A percentile compares a stretch with the other conserved stretches of the same genome.
These are phyloP conservation scores for Kwoniella bestiolae DNA, from an alignment of 768 basidiomycete species.

Conservation along the genomic window DNA sequence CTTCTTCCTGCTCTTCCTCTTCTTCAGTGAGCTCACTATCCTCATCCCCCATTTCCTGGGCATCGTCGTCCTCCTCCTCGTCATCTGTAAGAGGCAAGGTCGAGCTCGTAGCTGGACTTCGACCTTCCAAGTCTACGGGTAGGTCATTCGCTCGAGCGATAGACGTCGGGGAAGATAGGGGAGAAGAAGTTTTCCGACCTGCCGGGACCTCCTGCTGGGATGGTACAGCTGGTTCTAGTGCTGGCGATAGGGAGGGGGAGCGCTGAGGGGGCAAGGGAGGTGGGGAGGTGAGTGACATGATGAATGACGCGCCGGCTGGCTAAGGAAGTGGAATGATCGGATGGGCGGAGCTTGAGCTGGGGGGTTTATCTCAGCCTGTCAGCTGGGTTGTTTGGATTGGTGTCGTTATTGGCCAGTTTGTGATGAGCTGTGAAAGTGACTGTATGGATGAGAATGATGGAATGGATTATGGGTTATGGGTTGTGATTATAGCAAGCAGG, in stretches of 20 bases:
- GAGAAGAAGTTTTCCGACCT: conserved; percentile 20
- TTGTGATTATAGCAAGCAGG: too few relatives aligned
- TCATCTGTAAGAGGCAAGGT: conserved; percentile 31
- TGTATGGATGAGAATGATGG: neutral
- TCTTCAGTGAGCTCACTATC: conserved; percentile 13
- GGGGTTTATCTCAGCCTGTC: neutral
- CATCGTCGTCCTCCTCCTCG: conserved; percentile 42
- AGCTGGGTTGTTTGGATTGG: neutral
- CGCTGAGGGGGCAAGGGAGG: neutral
- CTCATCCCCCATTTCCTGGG: neutral
- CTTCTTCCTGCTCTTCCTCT: conserved; percentile 18
- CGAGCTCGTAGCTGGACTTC: conserved; percentile 20
- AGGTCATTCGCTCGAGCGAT: neutral
- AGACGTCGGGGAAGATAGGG: conserved; percentile 18
- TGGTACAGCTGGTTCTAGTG: too few relatives aligned
- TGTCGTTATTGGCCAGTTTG: neutral
- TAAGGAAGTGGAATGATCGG: neutral
- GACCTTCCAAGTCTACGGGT: neutral
- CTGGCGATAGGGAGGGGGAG: neutral
- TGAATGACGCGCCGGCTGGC: neutral
- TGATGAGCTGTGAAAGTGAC: neutral
- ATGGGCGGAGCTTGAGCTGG: neutral
- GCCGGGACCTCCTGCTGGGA: conserved; percentile 2
- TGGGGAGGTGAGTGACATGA: neutral
- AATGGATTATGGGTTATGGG: too few relatives aligned